Conservation (phyloP, 2,329 filamentous ascomycete species). For the Scedosporium boydii region DNA sequence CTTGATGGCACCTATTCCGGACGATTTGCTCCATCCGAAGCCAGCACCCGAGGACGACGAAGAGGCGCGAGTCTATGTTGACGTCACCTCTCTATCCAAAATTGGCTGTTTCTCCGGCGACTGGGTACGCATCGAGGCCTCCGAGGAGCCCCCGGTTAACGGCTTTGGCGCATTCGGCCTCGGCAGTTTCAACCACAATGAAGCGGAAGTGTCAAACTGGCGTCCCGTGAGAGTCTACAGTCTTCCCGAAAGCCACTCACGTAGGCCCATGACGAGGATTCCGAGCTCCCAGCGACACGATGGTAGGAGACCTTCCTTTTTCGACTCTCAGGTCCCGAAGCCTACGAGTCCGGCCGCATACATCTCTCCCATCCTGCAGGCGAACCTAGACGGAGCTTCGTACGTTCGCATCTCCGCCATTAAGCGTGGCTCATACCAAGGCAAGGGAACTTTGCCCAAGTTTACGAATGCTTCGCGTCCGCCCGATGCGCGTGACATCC, state of each 20-base stretch:
- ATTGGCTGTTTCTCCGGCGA: constrained; percentile 96
- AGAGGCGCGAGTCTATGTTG: constrained; percentile 81
- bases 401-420: constrained; percentile 72
- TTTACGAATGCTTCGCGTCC: constrained; percentile 46
- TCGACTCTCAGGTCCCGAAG: constrained; percentile 58
- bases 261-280: constrained; percentile 51
- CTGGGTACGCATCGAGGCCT: constrained; percentile 79
- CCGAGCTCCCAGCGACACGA: constrained; percentile 42
- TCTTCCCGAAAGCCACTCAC: constrained; percentile 65
- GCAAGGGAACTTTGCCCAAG: constrained; percentile 44
- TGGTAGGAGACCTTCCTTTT: constrained; percentile 48
- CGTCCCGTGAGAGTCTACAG: constrained; percentile 83
- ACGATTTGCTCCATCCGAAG: constrained; percentile 75
- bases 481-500: constrained; percentile 64
- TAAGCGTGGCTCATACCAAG: constrained; percentile 39
- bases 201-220: constrained; percentile 58
- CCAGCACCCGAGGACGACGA: constrained; percentile 73
- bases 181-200: constrained; percentile 44
- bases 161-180: constrained; percentile 59
- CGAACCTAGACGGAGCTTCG: constrained; percentile 71
- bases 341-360: constrained; percentile 55
- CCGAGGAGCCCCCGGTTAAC: constrained; percentile 62
- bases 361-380: constrained; percentile 75
- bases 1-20: constrained; percentile 59
- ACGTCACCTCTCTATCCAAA: constrained; percentile 74